Evolutionary conservation across 2,329 filamentous ascomycete genomes (phyloP).

Genomic region (Zymoseptoria pseudotritici): DNA sequence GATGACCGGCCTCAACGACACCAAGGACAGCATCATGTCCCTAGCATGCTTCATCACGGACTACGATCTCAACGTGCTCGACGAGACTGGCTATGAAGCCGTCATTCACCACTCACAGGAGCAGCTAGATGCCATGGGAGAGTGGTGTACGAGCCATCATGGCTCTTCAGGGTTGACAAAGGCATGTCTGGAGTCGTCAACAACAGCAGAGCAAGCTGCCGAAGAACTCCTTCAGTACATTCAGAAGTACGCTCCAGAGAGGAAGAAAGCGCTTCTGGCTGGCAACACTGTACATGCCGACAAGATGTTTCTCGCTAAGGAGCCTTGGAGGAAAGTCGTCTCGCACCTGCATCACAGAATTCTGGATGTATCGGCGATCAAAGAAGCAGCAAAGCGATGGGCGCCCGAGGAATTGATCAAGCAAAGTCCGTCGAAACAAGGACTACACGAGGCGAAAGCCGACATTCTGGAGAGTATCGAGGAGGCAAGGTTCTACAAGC

Average conservation of each 20-base stretch:
- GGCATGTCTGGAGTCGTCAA: slow-evolving; percentile 64
- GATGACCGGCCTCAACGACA: slow-evolving; percentile 79
- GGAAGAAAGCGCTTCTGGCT: slow-evolving; percentile 64
- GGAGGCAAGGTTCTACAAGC: slow-evolving; percentile 78
- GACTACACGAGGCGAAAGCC: slow-evolving; percentile 71
- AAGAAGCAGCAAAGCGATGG: slow-evolving; percentile 85
- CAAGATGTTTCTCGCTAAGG: slow-evolving; percentile 66
- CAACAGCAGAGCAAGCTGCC: slow-evolving; percentile 65
- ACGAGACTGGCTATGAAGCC: slow-evolving; percentile 69
- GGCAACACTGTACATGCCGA: slow-evolving; percentile 94
- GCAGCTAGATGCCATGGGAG: slow-evolving; percentile 70
- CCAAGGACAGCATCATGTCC: slow-evolving; percentile 19
- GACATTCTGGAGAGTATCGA: slow-evolving; percentile 94
- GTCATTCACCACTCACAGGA: slow-evolving; percentile 66
- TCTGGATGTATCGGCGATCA: slow-evolving; percentile 83
- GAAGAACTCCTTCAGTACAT: slow-evolving; percentile 71
- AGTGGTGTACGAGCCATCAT: slow-evolving; percentile 83
- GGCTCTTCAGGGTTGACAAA: slow-evolving; percentile 71
- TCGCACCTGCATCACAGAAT: slow-evolving; percentile 83
- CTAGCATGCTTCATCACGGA: slow-evolving; percentile 57
- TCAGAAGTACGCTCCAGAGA: slow-evolving; percentile 59
- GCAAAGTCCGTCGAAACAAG: slow-evolving; percentile 63
- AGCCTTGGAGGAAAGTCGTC: slow-evolving; percentile 65
- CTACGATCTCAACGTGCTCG: slow-evolving; percentile 65
- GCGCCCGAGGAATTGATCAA: slow-evolving; percentile 53